Percentiles rank a stretch among this genome's conserved stretches.
phyloP scores from a whole-genome alignment of 257 asterid species.

The Salvia hispanica region DNA sequence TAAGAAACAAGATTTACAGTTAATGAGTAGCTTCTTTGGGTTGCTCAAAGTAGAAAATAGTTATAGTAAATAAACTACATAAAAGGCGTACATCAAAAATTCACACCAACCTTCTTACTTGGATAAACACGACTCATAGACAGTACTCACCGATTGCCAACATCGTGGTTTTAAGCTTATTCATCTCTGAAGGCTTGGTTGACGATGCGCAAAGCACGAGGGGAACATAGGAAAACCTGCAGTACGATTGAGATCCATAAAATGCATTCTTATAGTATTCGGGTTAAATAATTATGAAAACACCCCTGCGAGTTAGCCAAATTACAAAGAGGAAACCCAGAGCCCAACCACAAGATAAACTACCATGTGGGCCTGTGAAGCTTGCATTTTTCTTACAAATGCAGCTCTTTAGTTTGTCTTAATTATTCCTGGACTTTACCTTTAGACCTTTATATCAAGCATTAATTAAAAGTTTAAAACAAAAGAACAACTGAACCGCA shows the following conservation, averaged over 20 bases:
- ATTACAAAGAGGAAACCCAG: background rate
- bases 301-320: background rate
- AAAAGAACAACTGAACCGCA: conserved; percentile 19
- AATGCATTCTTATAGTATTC: conserved; percentile 16
- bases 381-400: background rate
- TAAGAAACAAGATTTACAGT: conserved; percentile 13
- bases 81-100: conserved; percentile 22
- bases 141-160: conserved; percentile 65
- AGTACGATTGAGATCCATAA: conserved; percentile 27
- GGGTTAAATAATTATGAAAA: background rate
- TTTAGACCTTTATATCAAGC: conserved; percentile 17
- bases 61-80: conserved; percentile 7
- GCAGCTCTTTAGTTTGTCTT: background rate
- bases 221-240: conserved; percentile 78
- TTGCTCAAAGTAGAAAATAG: conserved; percentile 15
- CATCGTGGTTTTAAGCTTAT: conserved; percentile 59
- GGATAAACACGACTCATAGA: conserved; percentile 10
- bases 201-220: conserved; percentile 53
- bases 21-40: conserved; percentile 22
- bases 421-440: background rate
- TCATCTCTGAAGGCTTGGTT: conserved; percentile 42
- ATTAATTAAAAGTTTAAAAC: background rate
- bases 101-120: conserved; percentile 19
- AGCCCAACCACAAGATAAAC: background rate
- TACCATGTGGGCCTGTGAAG: background rate